These are phyloP conservation scores for Yamadazyma ubonensis DNA, from an alignment of 805 yeast species.

Conservation along the genomic window DNA sequence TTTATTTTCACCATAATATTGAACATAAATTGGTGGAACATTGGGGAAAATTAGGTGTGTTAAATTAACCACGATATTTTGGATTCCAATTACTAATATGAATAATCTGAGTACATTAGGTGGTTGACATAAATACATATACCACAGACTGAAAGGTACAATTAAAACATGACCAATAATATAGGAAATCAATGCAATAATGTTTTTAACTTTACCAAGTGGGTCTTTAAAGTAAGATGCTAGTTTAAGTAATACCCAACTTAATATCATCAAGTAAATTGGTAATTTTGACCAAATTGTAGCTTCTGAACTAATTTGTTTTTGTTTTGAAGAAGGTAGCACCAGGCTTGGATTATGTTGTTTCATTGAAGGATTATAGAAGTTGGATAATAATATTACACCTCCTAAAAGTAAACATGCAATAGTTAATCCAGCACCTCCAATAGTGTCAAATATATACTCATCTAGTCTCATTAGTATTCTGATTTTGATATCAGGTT, in stretches of 20 bases:
- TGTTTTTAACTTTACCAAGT: conserved; percentile 46
- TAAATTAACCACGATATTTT: conserved; percentile 56
- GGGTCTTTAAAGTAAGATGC: conserved; percentile 43
- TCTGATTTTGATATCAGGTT: conserved; percentile 54
- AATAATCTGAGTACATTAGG: conserved; percentile 61
- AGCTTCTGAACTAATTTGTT: no score
- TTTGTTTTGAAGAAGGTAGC: no score
- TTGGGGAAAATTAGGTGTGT: conserved; percentile 66
- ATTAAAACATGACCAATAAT: conserved; percentile 60
- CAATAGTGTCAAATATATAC: conserved; percentile 29
- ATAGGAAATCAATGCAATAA: conserved; percentile 61
- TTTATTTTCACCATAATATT: conserved; percentile 56
- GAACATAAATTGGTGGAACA: conserved; percentile 76
- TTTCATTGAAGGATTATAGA: conserved; percentile 2
- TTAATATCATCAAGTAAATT: conserved; percentile 38
- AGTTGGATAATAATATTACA: conserved; percentile 12
- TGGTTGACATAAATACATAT: conserved; percentile 63
- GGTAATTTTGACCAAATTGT: conserved; percentile 23
- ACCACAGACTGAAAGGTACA: conserved; percentile 61
- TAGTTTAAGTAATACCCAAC: conserved; percentile 52
- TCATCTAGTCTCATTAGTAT: conserved; percentile 45
- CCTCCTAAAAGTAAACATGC: conserved; percentile 22
- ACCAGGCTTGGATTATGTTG: background rate
- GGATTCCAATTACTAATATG: conserved; percentile 55
- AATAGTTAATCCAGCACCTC: conserved; percentile 13